phyloP scores from a whole-genome alignment of 768 basidiomycete genomes.

The Collybia sordida region DNA sequence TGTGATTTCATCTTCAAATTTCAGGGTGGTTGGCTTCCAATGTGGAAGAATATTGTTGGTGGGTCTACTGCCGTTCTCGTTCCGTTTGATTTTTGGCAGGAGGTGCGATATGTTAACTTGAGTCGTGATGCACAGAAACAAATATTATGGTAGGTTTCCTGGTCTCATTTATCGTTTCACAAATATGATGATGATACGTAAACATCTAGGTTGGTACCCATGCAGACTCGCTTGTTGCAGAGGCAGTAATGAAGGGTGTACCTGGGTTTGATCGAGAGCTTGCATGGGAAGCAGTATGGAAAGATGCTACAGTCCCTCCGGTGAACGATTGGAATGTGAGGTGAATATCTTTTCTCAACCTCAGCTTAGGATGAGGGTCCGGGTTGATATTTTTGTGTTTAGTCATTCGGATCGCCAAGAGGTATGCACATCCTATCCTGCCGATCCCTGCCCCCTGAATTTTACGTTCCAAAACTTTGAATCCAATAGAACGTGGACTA shows the following conservation, averaged over 20 bases:
- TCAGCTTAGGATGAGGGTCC: not conserved
- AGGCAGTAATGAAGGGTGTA: conserved; percentile 67
- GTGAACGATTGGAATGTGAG: conserved; percentile 48
- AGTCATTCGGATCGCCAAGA: conserved; percentile 77
- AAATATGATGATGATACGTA: no score
- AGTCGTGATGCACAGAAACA: conserved; percentile 55
- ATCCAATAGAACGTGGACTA: conserved; percentile 61
- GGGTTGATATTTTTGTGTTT: not conserved
- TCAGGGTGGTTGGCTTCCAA: conserved; percentile 79
- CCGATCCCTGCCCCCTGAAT: not conserved
- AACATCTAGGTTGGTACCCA: conserved; percentile 65
- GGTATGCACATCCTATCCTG: conserved; percentile 24
- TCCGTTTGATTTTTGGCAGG: no score
- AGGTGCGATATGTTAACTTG: no score
- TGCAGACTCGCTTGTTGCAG: conserved; percentile 75
- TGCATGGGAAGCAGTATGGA: conserved; percentile 75
- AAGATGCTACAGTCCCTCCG: conserved; percentile 69
- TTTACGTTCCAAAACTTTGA: not conserved
- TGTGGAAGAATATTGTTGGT: conserved; percentile 83
- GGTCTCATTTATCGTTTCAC: not conserved
- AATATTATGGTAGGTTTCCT: conserved; percentile 68
- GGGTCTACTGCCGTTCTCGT: no score
- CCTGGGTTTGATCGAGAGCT: conserved; percentile 59
- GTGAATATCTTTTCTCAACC: conserved; percentile 31
- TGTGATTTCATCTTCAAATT: not conserved